These are phyloP conservation scores for Syncephalastrum racemosum DNA, from an alignment of 371 early-diverging fungal species.

Conservation along the genomic window DNA sequence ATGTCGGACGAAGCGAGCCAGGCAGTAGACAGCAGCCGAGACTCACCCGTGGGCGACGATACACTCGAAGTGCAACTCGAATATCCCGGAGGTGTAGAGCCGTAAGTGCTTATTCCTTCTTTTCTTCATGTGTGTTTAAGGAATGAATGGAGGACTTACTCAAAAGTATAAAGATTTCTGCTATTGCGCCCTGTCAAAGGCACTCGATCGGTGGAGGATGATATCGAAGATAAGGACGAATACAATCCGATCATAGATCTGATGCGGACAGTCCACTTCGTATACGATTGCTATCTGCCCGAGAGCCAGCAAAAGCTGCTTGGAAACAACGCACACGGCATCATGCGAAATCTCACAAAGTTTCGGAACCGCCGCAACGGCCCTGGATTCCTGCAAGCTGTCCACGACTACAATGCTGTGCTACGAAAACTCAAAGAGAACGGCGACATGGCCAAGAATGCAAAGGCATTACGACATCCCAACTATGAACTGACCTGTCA, in stretches of 20 bases:
- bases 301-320: conserved; percentile 50
- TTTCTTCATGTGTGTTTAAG: not conserved
- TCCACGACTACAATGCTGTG: conserved; percentile 72
- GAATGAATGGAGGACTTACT: not conserved
- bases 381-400: conserved; percentile 66
- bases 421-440: conserved; percentile 41
- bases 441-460: conserved; percentile 37
- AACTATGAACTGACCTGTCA: conserved; percentile 78
- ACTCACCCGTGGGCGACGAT: conserved; percentile 33
- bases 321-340: conserved; percentile 69
- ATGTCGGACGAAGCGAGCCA: conserved; percentile 21
- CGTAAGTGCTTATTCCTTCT: conserved; percentile 32
- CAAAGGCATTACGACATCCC: conserved; percentile 44
- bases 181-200: conserved; percentile 36
- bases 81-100: conserved; percentile 38
- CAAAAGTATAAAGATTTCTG: conserved; percentile 25
- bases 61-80: conserved; percentile 35
- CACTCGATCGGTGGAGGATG: conserved; percentile 22
- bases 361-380: conserved; percentile 74
- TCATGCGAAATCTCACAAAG: conserved; percentile 76
- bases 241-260: conserved; percentile 83
- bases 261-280: conserved; percentile 63
- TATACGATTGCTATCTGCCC: conserved; percentile 64
- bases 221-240: conserved; percentile 68
- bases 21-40: conserved; percentile 30